A percentile compares a stretch with the other conserved stretches of the same genome.
phyloP scores from a whole-genome alignment of 306 rosid genomes.

The Begonia peltatifolia region DNA sequence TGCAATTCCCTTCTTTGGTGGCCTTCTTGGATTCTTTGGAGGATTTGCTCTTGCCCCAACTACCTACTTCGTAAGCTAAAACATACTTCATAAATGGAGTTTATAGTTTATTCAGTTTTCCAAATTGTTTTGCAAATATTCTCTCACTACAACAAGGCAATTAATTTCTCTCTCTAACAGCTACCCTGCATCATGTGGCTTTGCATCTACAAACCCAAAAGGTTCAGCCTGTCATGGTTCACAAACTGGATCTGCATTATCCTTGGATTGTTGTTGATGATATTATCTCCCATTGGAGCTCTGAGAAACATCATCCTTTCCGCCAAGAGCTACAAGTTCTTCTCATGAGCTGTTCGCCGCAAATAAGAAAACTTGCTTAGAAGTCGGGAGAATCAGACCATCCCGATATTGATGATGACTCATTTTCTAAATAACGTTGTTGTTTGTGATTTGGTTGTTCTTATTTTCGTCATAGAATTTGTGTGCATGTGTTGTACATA shows the following conservation, averaged over 20 bases:
- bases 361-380: too few relatives aligned
- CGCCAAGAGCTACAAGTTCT: constrained; percentile 43
- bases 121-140: neutral
- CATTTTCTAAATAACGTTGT: too few relatives aligned
- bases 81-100: neutral
- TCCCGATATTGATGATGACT: too few relatives aligned
- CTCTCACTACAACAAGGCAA: neutral
- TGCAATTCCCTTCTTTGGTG: constrained; percentile 63
- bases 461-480: too few relatives aligned
- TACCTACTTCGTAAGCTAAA: constrained; percentile 55
- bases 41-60: constrained; percentile 91
- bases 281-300: constrained; percentile 62
- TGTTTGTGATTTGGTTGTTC: too few relatives aligned
- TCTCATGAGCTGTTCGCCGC: constrained; percentile 24
- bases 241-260: constrained; percentile 53
- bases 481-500: too few relatives aligned
- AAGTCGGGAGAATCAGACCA: too few relatives aligned
- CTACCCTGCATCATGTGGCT: constrained; percentile 86
- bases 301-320: constrained; percentile 40
- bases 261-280: constrained; percentile 50
- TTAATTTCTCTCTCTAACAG: constrained; percentile 22
- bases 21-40: constrained; percentile 80
- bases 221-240: constrained; percentile 49
- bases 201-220: constrained; percentile 38
- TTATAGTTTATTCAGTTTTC: neutral